Evolutionary conservation across 305 asterid genomes (phyloP).

Genomic region (Fraxinus paxiana): DNA sequence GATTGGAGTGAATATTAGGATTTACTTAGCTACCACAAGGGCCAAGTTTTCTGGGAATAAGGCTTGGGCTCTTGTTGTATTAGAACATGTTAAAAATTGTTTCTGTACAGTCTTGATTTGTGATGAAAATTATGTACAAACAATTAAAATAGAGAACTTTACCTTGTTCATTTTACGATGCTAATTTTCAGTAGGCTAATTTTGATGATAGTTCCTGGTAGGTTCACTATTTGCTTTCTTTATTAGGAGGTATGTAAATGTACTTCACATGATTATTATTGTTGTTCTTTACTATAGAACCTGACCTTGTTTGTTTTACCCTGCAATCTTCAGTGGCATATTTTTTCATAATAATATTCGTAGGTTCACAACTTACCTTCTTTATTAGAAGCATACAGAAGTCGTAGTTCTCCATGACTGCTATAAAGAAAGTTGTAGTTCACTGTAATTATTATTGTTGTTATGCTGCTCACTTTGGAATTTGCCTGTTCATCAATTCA

Average conservation of each 20-base stretch:
- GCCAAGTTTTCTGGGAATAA: neutral
- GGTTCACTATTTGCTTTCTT: neutral
- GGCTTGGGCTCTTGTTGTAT: neutral
- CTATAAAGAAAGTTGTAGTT: neutral
- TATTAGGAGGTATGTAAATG: neutral
- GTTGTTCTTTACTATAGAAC: neutral
- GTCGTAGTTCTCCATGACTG: neutral
- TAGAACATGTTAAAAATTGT: neutral
- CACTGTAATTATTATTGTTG: neutral
- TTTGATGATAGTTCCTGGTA: neutral
- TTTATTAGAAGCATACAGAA: neutral
- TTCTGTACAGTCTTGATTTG: neutral
- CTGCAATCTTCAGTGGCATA: neutral
- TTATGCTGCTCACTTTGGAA: neutral
- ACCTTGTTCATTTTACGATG: neutral
- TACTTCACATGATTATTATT: neutral
- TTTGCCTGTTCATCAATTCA: neutral
- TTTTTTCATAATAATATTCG: neutral
- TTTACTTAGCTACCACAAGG: neutral
- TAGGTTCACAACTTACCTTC: neutral
- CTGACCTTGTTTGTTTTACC: neutral
- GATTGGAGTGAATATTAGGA: neutral
- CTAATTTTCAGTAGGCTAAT: neutral
- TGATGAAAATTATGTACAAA: neutral
- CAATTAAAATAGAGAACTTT: neutral